A percentile compares a stretch with the other conserved stretches of the same genome.
Conservation (phyloP, 495 filamentous ascomycete genomes). For the Talaromyces borbonicus region DNA sequence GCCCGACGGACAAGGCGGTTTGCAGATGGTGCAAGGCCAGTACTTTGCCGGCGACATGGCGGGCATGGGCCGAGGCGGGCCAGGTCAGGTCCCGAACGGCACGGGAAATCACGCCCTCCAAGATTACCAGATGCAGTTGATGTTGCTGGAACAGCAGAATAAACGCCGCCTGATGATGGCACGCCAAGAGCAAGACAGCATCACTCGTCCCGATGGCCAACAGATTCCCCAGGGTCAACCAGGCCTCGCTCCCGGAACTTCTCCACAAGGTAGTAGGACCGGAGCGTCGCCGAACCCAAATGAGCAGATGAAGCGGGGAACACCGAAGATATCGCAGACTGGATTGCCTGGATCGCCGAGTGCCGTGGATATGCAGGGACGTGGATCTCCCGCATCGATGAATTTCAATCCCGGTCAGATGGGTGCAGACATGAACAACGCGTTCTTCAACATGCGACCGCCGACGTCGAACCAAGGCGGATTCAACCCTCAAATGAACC, state of each 20-base stretch:
- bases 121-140: constrained; percentile 99
- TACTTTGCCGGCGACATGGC: constrained; percentile 59
- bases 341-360: constrained; percentile 73
- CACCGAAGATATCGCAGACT: constrained; percentile 74
- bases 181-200: constrained; percentile 85
- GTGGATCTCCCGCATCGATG: constrained; percentile 76
- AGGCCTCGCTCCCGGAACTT: constrained; percentile 55
- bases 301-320: constrained; percentile 81
- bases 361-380: constrained; percentile 62
- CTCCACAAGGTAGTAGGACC: constrained; percentile 68
- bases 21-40: constrained; percentile 40
- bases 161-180: constrained; percentile 97
- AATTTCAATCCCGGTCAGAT: constrained; percentile 61
- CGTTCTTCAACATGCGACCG: constrained; percentile 69
- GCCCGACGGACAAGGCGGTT: constrained; percentile 50
- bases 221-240: constrained; percentile 47
- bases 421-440: constrained; percentile 53
- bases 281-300: constrained; percentile 82
- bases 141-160: constrained; percentile 97
- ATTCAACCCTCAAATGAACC: constrained; percentile 58
- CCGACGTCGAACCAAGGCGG: constrained; percentile 72
- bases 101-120: constrained; percentile 95
- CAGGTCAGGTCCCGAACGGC: constrained; percentile 48
- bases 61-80: constrained; percentile 37
- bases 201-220: constrained; percentile 50